phyloP scores from a whole-genome alignment of 208 protist genomes.

The Leishmania amazonensis region DNA sequence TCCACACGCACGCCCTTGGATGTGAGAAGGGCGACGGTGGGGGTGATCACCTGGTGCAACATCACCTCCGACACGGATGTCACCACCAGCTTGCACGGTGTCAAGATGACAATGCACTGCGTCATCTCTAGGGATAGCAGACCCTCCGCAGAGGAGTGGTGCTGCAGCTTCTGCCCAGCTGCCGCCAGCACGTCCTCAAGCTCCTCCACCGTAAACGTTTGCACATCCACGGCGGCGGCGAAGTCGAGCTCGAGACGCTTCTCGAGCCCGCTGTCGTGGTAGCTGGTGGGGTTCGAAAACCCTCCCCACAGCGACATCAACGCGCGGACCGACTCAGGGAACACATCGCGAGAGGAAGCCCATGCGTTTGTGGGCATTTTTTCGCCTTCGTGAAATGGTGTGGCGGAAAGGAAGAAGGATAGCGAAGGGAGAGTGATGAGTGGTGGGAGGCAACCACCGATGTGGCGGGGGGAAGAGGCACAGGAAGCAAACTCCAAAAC shows the following conservation, averaged over 20 bases:
- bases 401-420: background rate
- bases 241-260: slow-evolving; percentile 91
- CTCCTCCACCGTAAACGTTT: slow-evolving; percentile 36
- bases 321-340: slow-evolving; percentile 78
- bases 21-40: slow-evolving; percentile 43
- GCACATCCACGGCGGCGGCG: slow-evolving; percentile 18
- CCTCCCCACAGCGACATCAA: slow-evolving; percentile 89
- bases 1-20: slow-evolving; percentile 45
- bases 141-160: slow-evolving; percentile 26
- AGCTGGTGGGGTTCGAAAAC: slow-evolving; percentile 51
- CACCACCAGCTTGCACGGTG: slow-evolving; percentile 47
- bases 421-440: background rate
- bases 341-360: slow-evolving; percentile 57
- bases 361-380: slow-evolving; percentile 39
- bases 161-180: slow-evolving; percentile 42
- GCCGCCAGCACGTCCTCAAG: slow-evolving; percentile 42
- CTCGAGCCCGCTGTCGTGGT: slow-evolving; percentile 70
- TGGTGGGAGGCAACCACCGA: background rate
- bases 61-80: slow-evolving; percentile 56
- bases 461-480: background rate
- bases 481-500: background rate
- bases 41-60: slow-evolving; percentile 64
- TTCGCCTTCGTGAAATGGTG: background rate
- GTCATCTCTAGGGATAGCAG: slow-evolving; percentile 52
- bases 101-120: slow-evolving; percentile 55